Percentiles rank a stretch among this genome's conserved stretches.
Conservation (phyloP, 306 rosid genomes). For the Castanea sativa region DNA sequence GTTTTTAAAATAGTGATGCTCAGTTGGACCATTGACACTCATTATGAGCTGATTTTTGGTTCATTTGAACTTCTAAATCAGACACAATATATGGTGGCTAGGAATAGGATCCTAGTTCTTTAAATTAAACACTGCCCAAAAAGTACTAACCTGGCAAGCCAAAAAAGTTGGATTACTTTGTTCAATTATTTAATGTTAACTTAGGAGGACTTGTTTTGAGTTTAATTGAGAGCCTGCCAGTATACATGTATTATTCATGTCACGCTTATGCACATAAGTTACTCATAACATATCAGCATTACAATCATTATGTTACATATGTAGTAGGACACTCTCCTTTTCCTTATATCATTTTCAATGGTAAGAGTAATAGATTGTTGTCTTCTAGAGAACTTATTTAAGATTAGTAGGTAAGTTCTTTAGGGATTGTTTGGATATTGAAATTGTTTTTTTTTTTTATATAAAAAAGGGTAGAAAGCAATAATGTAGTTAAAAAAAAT, state of each 20-base stretch:
- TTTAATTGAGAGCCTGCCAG: slow-evolving; percentile 15
- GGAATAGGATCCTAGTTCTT: not conserved
- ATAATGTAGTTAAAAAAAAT: slow-evolving; percentile 2
- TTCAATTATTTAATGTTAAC: not conserved
- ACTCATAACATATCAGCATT: slow-evolving; percentile 56
- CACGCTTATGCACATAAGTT: slow-evolving; percentile 61
- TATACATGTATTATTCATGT: slow-evolving; percentile 47
- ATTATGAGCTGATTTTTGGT: too few relatives aligned
- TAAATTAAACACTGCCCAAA: not conserved
- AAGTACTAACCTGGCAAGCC: not conserved
- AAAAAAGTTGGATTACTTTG: not conserved
- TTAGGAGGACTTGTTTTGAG: slow-evolving; percentile 2
- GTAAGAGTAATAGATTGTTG: slow-evolving; percentile 33
- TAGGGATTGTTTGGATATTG: slow-evolving; percentile 14
- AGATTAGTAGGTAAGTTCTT: slow-evolving; percentile 1
- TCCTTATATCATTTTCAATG: slow-evolving; percentile 37
- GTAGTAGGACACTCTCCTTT: slow-evolving; percentile 27
- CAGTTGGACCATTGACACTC: too few relatives aligned
- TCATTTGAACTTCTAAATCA: too few relatives aligned
- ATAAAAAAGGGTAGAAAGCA: too few relatives aligned
- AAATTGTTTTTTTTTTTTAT: too few relatives aligned
- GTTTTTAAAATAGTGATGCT: too few relatives aligned
- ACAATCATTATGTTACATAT: slow-evolving; percentile 42
- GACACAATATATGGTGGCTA: not conserved
- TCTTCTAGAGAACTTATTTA: slow-evolving; percentile 19